Conservation (phyloP, 2,329 filamentous ascomycete genomes). For the Arthrinium phaeospermum region DNA sequence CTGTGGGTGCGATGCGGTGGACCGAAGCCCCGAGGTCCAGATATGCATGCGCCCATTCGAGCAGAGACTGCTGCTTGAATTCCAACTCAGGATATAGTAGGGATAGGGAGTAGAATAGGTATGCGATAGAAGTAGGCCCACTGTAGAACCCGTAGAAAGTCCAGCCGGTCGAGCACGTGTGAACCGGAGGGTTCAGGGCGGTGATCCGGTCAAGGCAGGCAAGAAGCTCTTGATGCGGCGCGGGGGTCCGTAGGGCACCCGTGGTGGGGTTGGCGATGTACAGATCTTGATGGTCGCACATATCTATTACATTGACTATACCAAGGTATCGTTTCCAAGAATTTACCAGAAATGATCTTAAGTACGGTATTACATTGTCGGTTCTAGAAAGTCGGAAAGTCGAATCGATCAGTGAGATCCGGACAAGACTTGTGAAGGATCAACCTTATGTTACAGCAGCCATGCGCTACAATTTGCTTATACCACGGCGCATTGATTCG, state of each 20-base stretch:
- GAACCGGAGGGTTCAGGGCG: constrained; percentile 31
- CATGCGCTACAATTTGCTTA: too few species aligned
- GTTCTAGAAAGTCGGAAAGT: too few species aligned
- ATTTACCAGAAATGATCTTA: too few species aligned
- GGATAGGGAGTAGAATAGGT: constrained; percentile 59
- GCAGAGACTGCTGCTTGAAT: constrained; percentile 47
- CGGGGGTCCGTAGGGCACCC: constrained; percentile 21
- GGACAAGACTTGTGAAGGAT: too few species aligned
- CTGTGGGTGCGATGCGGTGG: constrained; percentile 41
- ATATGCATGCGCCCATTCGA: constrained; percentile 55
- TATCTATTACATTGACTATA: neutral
- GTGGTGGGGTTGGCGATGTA: constrained; percentile 29
- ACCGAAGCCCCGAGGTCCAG: constrained; percentile 45
- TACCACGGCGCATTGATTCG: too few species aligned
- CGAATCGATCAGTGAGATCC: too few species aligned
- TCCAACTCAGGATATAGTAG: constrained; percentile 48
- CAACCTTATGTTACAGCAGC: too few species aligned
- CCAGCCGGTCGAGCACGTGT: constrained; percentile 37
- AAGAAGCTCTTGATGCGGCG: constrained; percentile 30
- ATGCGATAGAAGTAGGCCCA: constrained; percentile 62
- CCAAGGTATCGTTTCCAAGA: too few species aligned
- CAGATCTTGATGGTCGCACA: constrained; percentile 15
- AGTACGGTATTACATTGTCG: too few species aligned
- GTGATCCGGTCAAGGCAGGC: constrained; percentile 32
- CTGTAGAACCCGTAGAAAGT: constrained; percentile 54